Conservation (phyloP, 768 basidiomycete genomes). For the Gelatoporia subvermispora region DNA sequence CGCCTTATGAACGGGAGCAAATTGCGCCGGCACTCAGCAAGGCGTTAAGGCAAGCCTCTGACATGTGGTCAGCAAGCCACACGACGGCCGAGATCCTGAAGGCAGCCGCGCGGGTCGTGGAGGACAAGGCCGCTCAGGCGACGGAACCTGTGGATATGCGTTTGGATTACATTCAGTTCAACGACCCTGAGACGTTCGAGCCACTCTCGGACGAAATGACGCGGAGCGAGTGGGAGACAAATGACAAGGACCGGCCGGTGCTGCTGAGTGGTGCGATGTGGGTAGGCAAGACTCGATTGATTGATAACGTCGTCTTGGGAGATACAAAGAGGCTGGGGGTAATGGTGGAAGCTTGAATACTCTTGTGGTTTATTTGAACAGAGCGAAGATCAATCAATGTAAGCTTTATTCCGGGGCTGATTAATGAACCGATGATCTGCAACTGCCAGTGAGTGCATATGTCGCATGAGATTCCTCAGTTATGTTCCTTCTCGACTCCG, state of each 20-base stretch:
- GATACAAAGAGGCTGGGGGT: conserved; percentile 28
- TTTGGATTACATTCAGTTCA: conserved; percentile 87
- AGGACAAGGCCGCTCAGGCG: conserved; percentile 20
- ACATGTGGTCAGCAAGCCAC: conserved; percentile 48
- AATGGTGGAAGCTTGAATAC: too few relatives aligned
- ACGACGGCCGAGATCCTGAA: conserved; percentile 46
- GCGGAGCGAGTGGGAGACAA: conserved; percentile 22
- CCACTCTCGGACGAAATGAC: conserved; percentile 36
- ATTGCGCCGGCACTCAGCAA: conserved; percentile 63
- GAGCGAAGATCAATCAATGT: too few relatives aligned
- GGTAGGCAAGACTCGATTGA: conserved; percentile 83
- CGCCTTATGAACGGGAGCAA: conserved; percentile 51
- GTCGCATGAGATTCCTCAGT: too few relatives aligned
- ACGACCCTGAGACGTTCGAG: conserved; percentile 74
- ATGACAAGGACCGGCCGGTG: conserved; percentile 34
- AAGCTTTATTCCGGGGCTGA: too few relatives aligned
- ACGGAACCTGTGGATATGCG: conserved; percentile 44
- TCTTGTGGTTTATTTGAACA: too few relatives aligned
- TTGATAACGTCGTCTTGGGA: conserved; percentile 87
- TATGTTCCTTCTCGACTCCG: too few relatives aligned
- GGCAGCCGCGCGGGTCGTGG: conserved; percentile 39
- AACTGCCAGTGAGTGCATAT: too few relatives aligned
- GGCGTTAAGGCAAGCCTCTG: conserved; percentile 58
- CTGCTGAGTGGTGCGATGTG: conserved; percentile 85
- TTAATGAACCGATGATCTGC: too few relatives aligned